These are phyloP conservation scores for Ogataea pini DNA, from an alignment of 805 yeast species.

Conservation along the genomic window DNA sequence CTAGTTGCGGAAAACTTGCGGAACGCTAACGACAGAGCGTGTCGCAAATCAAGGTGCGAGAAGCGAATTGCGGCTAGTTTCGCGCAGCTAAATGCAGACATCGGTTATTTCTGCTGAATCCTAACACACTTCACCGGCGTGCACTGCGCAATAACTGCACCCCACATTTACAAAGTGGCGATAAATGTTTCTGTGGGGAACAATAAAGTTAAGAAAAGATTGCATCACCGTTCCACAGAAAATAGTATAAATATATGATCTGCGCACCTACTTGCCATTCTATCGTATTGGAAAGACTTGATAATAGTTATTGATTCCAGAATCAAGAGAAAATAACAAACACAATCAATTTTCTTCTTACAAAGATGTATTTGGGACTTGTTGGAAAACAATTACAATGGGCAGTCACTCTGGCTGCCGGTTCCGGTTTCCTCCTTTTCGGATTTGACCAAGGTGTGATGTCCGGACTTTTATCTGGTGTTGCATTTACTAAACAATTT, in stretches of 20 bases:
- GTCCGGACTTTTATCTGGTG: conserved; percentile 56
- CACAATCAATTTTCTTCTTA: background rate
- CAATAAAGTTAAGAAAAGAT: background rate
- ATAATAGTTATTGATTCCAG: too few species aligned
- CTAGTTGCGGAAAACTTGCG: too few species aligned
- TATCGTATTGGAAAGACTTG: too few species aligned
- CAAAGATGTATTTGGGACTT: conserved; percentile 18
- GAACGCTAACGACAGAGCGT: background rate
- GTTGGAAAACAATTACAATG: conserved; percentile 17
- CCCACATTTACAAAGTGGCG: conserved; percentile 2
- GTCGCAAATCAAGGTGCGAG: background rate
- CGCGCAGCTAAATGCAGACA: background rate
- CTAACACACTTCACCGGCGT: background rate
- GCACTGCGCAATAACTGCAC: conserved; percentile 5
- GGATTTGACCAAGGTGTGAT: conserved; percentile 77
- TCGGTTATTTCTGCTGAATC: background rate
- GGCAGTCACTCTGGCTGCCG: conserved; percentile 44
- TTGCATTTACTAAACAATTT: conserved; percentile 60
- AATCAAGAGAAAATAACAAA: too few species aligned
- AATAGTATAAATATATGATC: conserved; percentile 5
- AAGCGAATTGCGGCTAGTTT: background rate
- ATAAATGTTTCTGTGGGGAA: conserved; percentile 7
- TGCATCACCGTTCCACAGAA: background rate
- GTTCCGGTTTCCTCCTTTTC: conserved; percentile 43
- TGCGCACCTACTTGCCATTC: background rate